Percentiles rank a stretch among this genome's conserved stretches.
These are phyloP conservation scores for Endothia cerciana DNA, from an alignment of 2,329 filamentous ascomycete genomes.

Conservation along the genomic window DNA sequence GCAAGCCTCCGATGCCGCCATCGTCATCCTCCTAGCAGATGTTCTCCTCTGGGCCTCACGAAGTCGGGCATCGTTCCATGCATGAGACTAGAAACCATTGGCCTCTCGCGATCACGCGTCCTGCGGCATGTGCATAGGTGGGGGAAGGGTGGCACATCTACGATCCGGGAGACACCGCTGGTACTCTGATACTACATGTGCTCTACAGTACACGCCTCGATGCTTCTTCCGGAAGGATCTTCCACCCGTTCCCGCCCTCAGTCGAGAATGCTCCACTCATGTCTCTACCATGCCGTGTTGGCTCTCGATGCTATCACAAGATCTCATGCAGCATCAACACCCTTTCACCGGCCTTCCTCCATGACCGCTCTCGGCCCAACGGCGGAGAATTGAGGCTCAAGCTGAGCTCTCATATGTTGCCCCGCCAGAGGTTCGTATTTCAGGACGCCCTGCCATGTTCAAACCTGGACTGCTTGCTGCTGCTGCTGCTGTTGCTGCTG, in stretches of 20 bases:
- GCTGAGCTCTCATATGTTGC: background rate
- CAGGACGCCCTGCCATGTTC: background rate
- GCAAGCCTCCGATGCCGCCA: background rate
- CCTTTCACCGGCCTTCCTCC: background rate
- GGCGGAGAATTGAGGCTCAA: constrained; percentile 10
- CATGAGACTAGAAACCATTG: background rate
- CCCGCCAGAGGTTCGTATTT: background rate
- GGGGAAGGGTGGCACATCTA: background rate
- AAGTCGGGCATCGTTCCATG: background rate
- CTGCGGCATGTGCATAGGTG: background rate
- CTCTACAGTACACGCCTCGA: no score
- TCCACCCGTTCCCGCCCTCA: background rate
- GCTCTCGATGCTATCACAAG: background rate
- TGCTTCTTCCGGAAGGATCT: constrained; percentile 3
- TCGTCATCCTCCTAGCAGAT: background rate
- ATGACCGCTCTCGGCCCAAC: background rate
- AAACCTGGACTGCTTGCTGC: background rate
- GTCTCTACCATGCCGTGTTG: background rate
- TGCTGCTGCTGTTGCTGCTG: no score
- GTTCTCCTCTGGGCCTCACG: background rate
- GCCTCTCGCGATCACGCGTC: background rate
- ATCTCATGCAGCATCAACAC: background rate
- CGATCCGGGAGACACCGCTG: background rate
- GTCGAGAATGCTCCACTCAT: background rate
- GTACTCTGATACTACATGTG: background rate